Evolutionary conservation across 495 filamentous ascomycete species (phyloP).

Genomic region (Alectoria sarmentosa): DNA sequence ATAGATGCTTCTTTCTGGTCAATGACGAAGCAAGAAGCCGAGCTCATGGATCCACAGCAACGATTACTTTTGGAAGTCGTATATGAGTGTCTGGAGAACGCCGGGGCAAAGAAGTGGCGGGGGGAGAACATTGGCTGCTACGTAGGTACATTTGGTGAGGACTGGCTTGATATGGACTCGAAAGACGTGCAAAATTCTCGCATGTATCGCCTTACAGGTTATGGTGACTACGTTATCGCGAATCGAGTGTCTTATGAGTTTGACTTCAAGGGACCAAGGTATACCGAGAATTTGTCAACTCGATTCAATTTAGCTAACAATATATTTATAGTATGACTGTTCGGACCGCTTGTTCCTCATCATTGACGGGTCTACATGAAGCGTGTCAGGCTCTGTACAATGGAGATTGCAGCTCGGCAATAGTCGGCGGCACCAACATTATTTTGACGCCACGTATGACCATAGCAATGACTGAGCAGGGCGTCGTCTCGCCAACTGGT

Average conservation of each 20-base stretch:
- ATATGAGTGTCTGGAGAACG: constrained; percentile 33
- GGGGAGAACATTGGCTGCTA: constrained; percentile 35
- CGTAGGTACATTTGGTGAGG: constrained; percentile 29
- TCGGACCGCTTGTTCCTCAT: constrained; percentile 36
- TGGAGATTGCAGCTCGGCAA: constrained; percentile 36
- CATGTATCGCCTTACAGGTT: constrained; percentile 21
- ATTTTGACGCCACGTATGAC: constrained; percentile 35
- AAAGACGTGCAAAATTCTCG: constrained; percentile 24
- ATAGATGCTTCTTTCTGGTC: constrained; percentile 38
- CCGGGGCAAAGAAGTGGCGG: constrained; percentile 26
- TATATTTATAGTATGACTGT: constrained; percentile 27
- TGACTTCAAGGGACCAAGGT: constrained; percentile 29
- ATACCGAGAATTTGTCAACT: no score
- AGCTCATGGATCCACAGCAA: constrained; percentile 52
- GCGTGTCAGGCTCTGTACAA: constrained; percentile 32
- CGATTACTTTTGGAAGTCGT: constrained; percentile 48
- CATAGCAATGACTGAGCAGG: constrained; percentile 27
- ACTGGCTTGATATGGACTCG: constrained; percentile 28
- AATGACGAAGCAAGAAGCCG: constrained; percentile 39
- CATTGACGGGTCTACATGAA: constrained; percentile 31
- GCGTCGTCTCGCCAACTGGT: constrained; percentile 28
- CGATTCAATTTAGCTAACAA: no score
- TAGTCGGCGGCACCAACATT: constrained; percentile 39
- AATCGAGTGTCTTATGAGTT: constrained; percentile 34
- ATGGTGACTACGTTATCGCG: constrained; percentile 21